A percentile compares a stretch with the other conserved stretches of the same genome.
phyloP scores from a whole-genome alignment of 2,329 filamentous ascomycete species.

The Didymella glomerata region DNA sequence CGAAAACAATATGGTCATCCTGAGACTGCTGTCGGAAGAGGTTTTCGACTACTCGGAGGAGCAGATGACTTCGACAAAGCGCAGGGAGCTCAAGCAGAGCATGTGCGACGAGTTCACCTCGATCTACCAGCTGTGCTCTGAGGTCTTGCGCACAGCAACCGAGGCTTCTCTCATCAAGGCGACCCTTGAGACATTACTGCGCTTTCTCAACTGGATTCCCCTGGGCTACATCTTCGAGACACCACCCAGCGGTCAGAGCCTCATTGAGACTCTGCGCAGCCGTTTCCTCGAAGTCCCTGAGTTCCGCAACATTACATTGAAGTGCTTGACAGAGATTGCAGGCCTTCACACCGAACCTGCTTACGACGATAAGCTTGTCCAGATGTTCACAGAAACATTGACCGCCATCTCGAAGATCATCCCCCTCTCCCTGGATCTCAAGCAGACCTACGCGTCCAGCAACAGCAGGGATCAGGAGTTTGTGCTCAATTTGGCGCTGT shows the following conservation, averaged over 20 bases:
- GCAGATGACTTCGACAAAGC: slow-evolving; percentile 99
- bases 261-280: slow-evolving; percentile 92
- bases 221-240: slow-evolving; percentile 99
- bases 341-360: slow-evolving; percentile 85
- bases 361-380: slow-evolving; percentile 94
- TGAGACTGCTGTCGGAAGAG: slow-evolving; percentile 93
- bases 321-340: slow-evolving; percentile 97
- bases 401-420: slow-evolving; percentile 94
- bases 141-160: slow-evolving; percentile 89
- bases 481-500: slow-evolving; percentile 93
- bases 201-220: slow-evolving; percentile 99
- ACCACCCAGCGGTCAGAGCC: slow-evolving; percentile 63
- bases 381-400: slow-evolving; percentile 98
- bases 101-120: slow-evolving; percentile 99
- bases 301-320: slow-evolving; percentile 95
- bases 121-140: slow-evolving; percentile 96
- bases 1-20: slow-evolving; percentile 99
- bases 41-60: slow-evolving; percentile 99
- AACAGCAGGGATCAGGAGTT: slow-evolving; percentile 97
- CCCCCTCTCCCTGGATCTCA: slow-evolving; percentile 87
- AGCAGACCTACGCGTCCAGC: slow-evolving; percentile 88
- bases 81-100: slow-evolving; percentile 93
- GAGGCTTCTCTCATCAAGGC: slow-evolving; percentile 91
- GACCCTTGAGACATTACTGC: slow-evolving; percentile 93
- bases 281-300: slow-evolving; percentile 93